Evolutionary conservation across 2,329 filamentous ascomycete species (phyloP), one percentile per base, ranked within the genome.

Genomic region (Phoma sp.): DNA sequence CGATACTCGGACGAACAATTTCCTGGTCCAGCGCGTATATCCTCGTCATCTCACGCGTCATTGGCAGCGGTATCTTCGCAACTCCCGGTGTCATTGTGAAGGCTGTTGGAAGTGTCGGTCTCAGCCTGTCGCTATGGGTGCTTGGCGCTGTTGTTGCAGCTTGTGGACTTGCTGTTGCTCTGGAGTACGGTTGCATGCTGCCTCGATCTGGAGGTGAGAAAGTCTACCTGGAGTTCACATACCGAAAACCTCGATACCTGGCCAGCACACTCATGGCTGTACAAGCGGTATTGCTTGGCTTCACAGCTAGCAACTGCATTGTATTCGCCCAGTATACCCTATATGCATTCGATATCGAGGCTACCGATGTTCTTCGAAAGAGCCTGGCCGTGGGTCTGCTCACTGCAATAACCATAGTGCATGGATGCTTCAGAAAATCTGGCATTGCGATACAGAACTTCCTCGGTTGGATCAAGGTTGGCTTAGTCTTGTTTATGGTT

Each of bases 161-260:
- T 7, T 87, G 83, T 45, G 85, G 85, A 0, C 75, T 90, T 2
- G 81, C 81, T 3, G 80, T 90, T 0, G 82, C 81, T 6, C 79
- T 91, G 42, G 88, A 91, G 65, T 88, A 85, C 62, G 88, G 88
- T 0, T 87, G 83, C 63, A 89, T 90, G 87, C 75, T 91, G 12
- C 88, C 88, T 14, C 80, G 87, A 0, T 88, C 84, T 0, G 88
- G 88, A 6, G 88, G 87, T 20, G 73, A 75, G 21, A 91, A 90
- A 72, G 86, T 90, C 6, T 90, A 90, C 65, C 81, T 91, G 37
- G 87, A 91, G 69, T 88, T 87, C 68, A 85, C 85, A 0, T 90
- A 88, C 67, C 81, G 82, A 2, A 77, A 78, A 26, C 88, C 88
- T 1, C 80, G 81, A 5, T 86, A 88, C 56, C 78, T 91, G 3